A percentile compares a stretch with the other conserved stretches of the same genome.
Evolutionary conservation across 768 basidiomycete genomes (phyloP).

Genomic region (Rubroboletus pulcherrimus): DNA sequence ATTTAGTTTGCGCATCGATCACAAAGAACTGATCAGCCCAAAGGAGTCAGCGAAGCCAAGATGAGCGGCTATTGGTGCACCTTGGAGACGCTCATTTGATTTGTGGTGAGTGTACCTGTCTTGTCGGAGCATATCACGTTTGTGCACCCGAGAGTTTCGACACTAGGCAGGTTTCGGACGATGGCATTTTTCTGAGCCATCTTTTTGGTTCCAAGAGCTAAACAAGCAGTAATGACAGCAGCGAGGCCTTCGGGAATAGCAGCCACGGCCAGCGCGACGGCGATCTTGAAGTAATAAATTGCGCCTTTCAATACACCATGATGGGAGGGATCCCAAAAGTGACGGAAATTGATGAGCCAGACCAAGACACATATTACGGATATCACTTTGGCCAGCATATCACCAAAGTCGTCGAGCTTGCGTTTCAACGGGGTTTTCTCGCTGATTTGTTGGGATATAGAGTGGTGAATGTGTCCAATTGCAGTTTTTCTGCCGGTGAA

Average conservation of each 20-base stretch:
- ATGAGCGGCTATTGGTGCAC: constrained; percentile 35
- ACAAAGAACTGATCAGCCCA: constrained; percentile 62
- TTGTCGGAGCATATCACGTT: constrained; percentile 99
- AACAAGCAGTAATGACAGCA: constrained; percentile 94
- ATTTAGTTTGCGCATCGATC: constrained; percentile 50
- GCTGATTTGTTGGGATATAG: constrained; percentile 86
- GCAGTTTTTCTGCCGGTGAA: constrained; percentile 86
- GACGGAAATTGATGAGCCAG: constrained; percentile 95
- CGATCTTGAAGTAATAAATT: constrained; percentile 99
- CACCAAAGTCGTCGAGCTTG: constrained; percentile 97
- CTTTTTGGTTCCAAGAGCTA: constrained; percentile 96
- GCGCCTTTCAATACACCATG: constrained; percentile 89
- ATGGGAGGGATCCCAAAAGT: constrained; percentile 95
- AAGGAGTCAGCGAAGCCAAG: constrained; percentile 8
- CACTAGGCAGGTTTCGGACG: constrained; percentile 91
- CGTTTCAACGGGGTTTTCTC: constrained; percentile 98
- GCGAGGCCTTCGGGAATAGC: constrained; percentile 99
- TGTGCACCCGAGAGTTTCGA: constrained; percentile 96
- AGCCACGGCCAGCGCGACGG: constrained; percentile 97
- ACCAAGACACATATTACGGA: constrained; percentile 95
- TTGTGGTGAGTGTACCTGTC: constrained; percentile 93
- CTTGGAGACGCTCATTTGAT: constrained; percentile 93
- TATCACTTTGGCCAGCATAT: constrained; percentile 97
- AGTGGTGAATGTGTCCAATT: constrained; percentile 96
- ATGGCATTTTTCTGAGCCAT: constrained; percentile 99